These are phyloP conservation scores for Neofusicoccum sp. DNA, from an alignment of 2,329 filamentous ascomycete species.

Conservation along the genomic window DNA sequence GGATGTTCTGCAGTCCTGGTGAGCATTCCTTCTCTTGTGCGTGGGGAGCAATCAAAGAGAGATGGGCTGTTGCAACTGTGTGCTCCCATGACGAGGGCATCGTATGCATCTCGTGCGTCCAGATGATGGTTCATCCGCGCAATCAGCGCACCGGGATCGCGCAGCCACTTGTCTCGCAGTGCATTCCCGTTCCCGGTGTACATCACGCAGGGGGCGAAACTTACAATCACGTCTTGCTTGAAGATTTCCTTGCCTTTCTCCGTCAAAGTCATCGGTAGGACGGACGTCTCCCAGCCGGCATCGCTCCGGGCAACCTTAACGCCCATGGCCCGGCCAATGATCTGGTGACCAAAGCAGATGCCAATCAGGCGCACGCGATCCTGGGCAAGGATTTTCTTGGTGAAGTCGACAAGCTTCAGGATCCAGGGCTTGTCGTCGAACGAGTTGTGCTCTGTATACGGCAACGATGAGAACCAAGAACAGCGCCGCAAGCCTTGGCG, in stretches of 20 bases:
- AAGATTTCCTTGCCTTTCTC: slow-evolving; percentile 70
- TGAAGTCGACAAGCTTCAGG: slow-evolving; percentile 67
- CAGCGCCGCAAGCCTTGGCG: neutral
- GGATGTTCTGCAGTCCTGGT: slow-evolving; percentile 62
- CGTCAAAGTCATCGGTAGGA: slow-evolving; percentile 67
- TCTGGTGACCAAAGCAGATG: slow-evolving; percentile 86
- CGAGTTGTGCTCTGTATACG: slow-evolving; percentile 62
- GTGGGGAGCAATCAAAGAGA: neutral
- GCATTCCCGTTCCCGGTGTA: neutral
- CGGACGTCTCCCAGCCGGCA: slow-evolving; percentile 78
- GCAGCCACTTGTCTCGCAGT: neutral
- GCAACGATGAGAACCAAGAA: neutral
- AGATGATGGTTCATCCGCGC: neutral
- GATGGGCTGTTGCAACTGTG: slow-evolving; percentile 25
- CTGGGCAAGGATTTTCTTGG: slow-evolving; percentile 58
- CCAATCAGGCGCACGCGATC: slow-evolving; percentile 69
- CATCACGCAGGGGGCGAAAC: slow-evolving; percentile 24
- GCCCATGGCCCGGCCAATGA: slow-evolving; percentile 71
- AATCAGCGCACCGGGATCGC: neutral
- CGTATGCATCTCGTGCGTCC: neutral
- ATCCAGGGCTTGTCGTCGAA: slow-evolving; percentile 78
- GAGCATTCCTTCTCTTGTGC: too few relatives aligned
- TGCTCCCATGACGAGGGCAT: slow-evolving; percentile 8
- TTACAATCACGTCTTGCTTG: slow-evolving; percentile 60
- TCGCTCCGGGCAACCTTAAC: slow-evolving; percentile 65